Evolutionary conservation across 495 filamentous ascomycete genomes (phyloP).

Genomic region (Penicillium dipodomyicola): DNA sequence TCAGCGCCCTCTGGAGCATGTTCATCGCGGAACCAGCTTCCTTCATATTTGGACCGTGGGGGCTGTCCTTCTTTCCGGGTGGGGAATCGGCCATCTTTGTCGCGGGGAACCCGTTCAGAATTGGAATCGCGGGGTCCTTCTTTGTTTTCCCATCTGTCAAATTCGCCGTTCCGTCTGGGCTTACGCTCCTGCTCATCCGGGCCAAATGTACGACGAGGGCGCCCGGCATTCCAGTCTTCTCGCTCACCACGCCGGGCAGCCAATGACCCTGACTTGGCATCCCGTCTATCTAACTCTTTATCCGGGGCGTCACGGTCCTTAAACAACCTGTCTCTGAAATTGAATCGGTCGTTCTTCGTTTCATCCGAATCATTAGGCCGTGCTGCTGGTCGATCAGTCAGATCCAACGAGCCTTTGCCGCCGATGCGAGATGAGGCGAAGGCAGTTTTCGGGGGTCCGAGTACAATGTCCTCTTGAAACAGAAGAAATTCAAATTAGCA

Average conservation of each 20-base stretch:
- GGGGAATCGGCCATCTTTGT: constrained; percentile 49
- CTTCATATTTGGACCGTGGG: constrained; percentile 50
- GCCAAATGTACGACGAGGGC: constrained; percentile 51
- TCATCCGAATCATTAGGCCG: constrained; percentile 51
- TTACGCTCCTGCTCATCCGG: constrained; percentile 55
- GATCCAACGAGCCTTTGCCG: constrained; percentile 51
- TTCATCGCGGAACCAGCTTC: constrained; percentile 57
- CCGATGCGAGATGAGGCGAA: constrained; percentile 75
- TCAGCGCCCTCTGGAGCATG: constrained; percentile 53
- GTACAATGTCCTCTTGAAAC: constrained; percentile 73
- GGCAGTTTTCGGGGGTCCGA: constrained; percentile 81
- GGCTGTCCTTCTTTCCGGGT: constrained; percentile 46
- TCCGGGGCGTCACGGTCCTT: constrained; percentile 49
- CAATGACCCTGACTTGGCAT: constrained; percentile 34
- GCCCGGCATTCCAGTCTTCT: constrained; percentile 59
- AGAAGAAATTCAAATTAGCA: constrained; percentile 18
- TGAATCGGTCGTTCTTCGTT: constrained; percentile 57
- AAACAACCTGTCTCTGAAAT: constrained; percentile 55
- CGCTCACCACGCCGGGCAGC: constrained; percentile 50
- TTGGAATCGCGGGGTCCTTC: constrained; percentile 49
- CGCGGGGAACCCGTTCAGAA: constrained; percentile 39
- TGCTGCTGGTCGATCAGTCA: constrained; percentile 43
- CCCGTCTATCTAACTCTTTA: constrained; percentile 44
- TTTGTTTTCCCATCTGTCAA: constrained; percentile 53
- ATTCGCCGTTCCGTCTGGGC: constrained; percentile 60